Conservation (phyloP, 1,284 basidiomycete species). For the Microbotryum silenes-acaulis region DNA sequence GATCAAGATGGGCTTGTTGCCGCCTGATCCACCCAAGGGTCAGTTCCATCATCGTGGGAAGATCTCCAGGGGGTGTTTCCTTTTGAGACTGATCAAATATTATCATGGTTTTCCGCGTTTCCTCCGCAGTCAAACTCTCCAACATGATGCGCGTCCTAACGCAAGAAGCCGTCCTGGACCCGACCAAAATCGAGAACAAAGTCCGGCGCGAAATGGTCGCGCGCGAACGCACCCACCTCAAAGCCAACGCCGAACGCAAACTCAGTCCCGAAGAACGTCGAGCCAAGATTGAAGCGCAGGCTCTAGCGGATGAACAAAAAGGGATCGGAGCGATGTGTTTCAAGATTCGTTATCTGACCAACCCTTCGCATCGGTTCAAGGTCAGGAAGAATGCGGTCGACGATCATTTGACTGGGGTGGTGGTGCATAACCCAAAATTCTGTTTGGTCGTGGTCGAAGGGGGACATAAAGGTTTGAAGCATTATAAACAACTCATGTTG, state of each 20-base stretch:
- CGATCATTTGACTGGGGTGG: constrained; percentile 73
- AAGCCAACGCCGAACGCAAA: constrained; percentile 82
- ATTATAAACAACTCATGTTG: constrained; percentile 82
- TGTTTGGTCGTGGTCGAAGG: constrained; percentile 91
- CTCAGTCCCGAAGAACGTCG: constrained; percentile 80
- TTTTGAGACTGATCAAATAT: background rate
- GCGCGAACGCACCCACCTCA: constrained; percentile 80
- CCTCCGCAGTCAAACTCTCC: constrained; percentile 66
- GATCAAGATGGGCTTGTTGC: constrained; percentile 89
- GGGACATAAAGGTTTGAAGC: constrained; percentile 71
- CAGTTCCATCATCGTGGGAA: constrained; percentile 20
- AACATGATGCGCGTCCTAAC: constrained; percentile 98
- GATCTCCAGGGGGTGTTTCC: too few relatives aligned
- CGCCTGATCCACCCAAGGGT: constrained; percentile 94
- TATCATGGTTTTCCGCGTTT: too few relatives aligned
- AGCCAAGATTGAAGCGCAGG: constrained; percentile 64
- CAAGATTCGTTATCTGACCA: constrained; percentile 85
- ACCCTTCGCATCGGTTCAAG: constrained; percentile 91
- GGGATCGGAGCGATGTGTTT: constrained; percentile 81
- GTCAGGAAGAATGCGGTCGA: constrained; percentile 93
- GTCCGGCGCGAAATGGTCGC: constrained; percentile 88
- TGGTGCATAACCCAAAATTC: constrained; percentile 81
- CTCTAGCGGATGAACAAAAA: constrained; percentile 67
- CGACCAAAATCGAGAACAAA: constrained; percentile 91
- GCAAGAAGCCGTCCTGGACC: constrained; percentile 91